Evolutionary conservation across 345 rosid genomes (phyloP), one percentile per base, ranked within the genome.

Genomic region (Rhodomyrtus tomentosa): DNA sequence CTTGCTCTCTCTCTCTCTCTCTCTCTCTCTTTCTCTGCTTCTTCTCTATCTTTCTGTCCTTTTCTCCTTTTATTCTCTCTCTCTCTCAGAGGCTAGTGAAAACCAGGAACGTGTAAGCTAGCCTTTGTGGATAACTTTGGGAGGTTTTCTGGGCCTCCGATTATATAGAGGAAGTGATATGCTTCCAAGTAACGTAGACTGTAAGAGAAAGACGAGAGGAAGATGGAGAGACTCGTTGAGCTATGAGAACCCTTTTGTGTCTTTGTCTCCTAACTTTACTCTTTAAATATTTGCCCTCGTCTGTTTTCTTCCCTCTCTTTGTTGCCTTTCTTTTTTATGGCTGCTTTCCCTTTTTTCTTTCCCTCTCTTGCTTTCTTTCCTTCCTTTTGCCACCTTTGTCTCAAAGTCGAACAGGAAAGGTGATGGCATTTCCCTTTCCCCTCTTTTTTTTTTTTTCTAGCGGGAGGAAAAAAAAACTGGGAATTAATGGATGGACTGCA

Each of bases 301-400:
- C 84, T 84, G 81, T 79, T 84, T 89, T 81, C 50, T 82, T 40
- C 81, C 81, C 86, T 86, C 83, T 85, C 90, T 88, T 88, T 82
- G 79, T 90, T 88, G 87, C 91, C 91, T 36, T 68, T 68, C 18
- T 9, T 9, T 29, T 29, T 7, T 3, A 15, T 36, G 79, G 20
- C 45, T 68, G 79, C 79, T 68, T 68, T 68, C 79, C 45, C 18
- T 68, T 68, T 50, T 59, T 62, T 68, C 42, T 36, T 16, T 68
- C 45, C 45, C 25, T 36, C 45, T 68, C 79, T 68, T 68, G 45
- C 79, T 36, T 93, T 91, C n/a, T 88, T 80, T 88, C 45, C 85
- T 88, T 92, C 96, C 92, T 94, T 95, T 93, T 68, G 45, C 79
- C 4, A 68, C 91, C 98, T 94, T 95, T 95, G 88, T 91, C 92